A percentile compares a stretch with the other conserved stretches of the same genome.
Evolutionary conservation across 768 basidiomycete genomes (phyloP).

Genomic region (Suillus tomentosus): DNA sequence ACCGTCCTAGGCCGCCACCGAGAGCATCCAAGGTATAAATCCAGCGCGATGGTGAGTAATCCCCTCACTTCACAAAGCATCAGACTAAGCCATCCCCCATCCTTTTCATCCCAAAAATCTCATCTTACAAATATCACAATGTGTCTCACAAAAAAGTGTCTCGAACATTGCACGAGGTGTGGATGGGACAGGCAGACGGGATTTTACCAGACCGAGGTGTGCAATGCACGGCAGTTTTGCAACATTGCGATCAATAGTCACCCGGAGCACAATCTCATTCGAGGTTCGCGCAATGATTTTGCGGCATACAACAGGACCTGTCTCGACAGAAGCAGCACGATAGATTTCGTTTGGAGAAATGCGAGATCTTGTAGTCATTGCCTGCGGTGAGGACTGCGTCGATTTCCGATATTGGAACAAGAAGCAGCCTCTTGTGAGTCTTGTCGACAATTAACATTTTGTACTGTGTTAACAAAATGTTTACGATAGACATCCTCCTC

Average conservation of each 20-base stretch:
- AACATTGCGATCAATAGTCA: background rate
- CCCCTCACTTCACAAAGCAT: background rate
- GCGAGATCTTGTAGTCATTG: background rate
- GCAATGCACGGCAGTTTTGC: background rate
- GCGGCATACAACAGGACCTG: background rate
- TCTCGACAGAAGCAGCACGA: background rate
- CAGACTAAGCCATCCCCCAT: background rate
- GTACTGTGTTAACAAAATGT: too few relatives aligned
- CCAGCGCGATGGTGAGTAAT: background rate
- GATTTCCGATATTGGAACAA: background rate
- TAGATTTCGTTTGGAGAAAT: background rate
- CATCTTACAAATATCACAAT: background rate
- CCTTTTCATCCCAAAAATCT: background rate
- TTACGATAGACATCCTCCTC: too few relatives aligned
- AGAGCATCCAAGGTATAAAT: background rate
- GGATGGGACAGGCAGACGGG: background rate
- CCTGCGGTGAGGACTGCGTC: background rate
- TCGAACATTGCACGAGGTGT: background rate
- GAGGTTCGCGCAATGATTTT: background rate
- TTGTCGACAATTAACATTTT: background rate
- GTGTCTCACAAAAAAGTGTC: background rate
- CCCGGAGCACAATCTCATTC: background rate
- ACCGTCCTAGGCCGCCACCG: background rate
- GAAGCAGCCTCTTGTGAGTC: background rate
- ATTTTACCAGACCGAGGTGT: background rate